These are phyloP conservation scores for Saraca asoca DNA, from an alignment of 331 rosid species.

Conservation along the genomic window DNA sequence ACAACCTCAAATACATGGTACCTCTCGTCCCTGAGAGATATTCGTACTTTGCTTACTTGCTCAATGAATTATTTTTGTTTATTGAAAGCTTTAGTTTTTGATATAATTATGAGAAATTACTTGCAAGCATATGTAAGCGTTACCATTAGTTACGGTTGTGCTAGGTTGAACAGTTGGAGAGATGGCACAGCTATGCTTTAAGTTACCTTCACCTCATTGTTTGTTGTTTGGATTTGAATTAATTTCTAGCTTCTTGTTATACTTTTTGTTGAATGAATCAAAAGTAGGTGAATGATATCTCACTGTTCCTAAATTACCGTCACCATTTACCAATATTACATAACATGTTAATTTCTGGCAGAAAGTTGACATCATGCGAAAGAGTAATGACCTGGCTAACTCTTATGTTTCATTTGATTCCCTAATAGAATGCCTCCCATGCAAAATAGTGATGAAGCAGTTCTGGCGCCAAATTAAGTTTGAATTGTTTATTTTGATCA, in stretches of 20 bases:
- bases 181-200: constrained; percentile 20
- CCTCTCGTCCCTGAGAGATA: constrained; percentile 18
- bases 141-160: neutral
- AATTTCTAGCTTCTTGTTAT: constrained; percentile 13
- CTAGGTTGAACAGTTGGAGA: constrained; percentile 16
- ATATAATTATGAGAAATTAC: constrained; percentile 2
- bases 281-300: constrained; percentile 8
- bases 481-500: too few relatives aligned
- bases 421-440: neutral
- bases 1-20: constrained; percentile 90
- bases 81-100: neutral
- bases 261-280: neutral
- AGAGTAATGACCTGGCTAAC: constrained; percentile 3
- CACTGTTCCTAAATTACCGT: constrained; percentile 13
- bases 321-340: neutral
- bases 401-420: neutral
- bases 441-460: neutral
- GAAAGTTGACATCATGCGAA: constrained; percentile 8
- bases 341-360: neutral
- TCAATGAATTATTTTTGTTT: constrained; percentile 21
- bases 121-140: neutral
- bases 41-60: constrained; percentile 8
- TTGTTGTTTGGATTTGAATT: constrained; percentile 2
- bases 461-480: neutral
- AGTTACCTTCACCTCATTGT: constrained; percentile 15